Evolutionary conservation across 768 basidiomycete species (phyloP).

Genomic region (Cubamyces sp.): DNA sequence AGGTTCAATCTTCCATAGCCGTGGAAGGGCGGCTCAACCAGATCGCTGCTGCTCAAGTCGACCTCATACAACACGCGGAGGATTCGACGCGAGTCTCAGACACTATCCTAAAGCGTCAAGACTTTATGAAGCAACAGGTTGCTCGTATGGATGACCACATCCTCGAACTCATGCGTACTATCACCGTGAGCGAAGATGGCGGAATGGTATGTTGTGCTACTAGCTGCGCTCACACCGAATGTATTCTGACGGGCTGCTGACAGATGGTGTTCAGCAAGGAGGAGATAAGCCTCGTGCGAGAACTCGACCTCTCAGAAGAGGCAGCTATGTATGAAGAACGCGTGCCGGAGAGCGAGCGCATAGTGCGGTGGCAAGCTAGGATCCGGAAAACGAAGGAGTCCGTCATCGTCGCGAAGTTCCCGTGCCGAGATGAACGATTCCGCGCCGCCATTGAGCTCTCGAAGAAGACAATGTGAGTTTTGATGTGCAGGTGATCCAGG

Average conservation of each 20-base stretch:
- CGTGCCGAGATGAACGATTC: not conserved
- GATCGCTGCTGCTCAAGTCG: not conserved
- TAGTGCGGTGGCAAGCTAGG: not conserved
- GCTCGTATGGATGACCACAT: not conserved
- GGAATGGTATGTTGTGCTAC: not conserved
- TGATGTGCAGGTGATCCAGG: not conserved
- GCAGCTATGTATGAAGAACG: not conserved
- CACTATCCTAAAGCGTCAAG: not conserved
- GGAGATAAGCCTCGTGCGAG: not conserved
- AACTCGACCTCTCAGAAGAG: not conserved
- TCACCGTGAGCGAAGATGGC: not conserved
- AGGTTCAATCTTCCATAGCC: constrained; percentile 2
- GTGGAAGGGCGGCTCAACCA: not conserved
- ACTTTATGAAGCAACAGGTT: not conserved
- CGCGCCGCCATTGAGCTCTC: constrained; percentile 2
- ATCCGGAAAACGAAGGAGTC: not conserved
- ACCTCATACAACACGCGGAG: not conserved
- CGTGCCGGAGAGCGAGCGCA: not conserved
- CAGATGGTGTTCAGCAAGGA: constrained; percentile 7
- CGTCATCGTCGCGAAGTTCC: constrained; percentile 8
- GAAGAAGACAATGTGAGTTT: not conserved
- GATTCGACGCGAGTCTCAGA: not conserved
- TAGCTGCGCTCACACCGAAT: not conserved
- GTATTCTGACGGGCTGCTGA: not conserved
- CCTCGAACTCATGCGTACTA: not conserved